Evolutionary conservation across 306 rosid species (phyloP).

Genomic region (Pueraria montana): DNA sequence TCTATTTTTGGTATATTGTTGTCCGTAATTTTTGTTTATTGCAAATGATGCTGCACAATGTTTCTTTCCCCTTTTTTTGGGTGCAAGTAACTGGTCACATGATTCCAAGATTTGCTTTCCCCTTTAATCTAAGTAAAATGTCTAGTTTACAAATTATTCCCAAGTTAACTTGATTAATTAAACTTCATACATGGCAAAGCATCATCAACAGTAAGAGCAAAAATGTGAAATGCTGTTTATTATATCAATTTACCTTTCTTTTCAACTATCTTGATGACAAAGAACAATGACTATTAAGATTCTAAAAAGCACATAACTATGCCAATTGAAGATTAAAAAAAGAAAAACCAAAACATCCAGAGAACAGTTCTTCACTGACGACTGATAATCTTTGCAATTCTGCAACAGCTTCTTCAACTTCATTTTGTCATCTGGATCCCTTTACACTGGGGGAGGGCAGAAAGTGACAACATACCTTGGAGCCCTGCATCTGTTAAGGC

Average conservation of each 20-base stretch:
- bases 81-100: not conserved
- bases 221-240: conserved; percentile 23
- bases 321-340: not conserved
- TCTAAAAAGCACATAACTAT: conserved; percentile 9
- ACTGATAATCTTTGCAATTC: conserved; percentile 35
- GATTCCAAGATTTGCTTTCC: conserved; percentile 5
- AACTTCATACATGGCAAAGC: conserved; percentile 33
- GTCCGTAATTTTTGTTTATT: not conserved
- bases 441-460: conserved; percentile 74
- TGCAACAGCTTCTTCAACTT: conserved; percentile 38
- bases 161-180: conserved; percentile 23
- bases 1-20: not conserved
- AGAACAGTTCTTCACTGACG: conserved; percentile 22
- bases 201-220: not conserved
- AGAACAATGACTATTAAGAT: not conserved
- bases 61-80: not conserved
- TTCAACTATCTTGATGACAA: not conserved
- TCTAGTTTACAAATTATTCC: conserved; percentile 5
- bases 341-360: conserved; percentile 29
- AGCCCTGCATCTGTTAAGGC: conserved; percentile 93
- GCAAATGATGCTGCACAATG: conserved; percentile 26
- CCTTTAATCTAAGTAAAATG: not conserved
- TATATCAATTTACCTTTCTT: conserved; percentile 11
- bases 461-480: conserved; percentile 88
- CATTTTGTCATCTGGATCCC: not conserved